phyloP scores from a whole-genome alignment of 306 rosid species.

The Rubus parviflorus region DNA sequence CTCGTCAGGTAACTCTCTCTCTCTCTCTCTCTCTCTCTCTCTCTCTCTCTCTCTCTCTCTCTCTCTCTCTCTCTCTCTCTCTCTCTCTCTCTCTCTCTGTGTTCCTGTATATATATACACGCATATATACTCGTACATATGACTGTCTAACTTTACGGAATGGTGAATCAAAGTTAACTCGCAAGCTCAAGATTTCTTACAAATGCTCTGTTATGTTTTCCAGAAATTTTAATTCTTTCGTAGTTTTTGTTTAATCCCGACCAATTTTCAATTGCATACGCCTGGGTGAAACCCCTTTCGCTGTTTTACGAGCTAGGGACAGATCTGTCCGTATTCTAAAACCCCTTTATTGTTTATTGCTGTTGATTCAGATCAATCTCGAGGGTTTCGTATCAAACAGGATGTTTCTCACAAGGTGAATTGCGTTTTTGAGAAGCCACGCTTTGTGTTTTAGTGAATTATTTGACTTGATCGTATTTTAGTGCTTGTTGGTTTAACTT shows the following conservation, averaged over 20 bases:
- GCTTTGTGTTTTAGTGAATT: not conserved
- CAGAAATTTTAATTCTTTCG: not conserved
- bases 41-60: not conserved
- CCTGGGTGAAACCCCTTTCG: not conserved
- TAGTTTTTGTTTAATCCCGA: not conserved
- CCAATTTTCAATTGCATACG: not conserved
- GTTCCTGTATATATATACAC: too few species aligned
- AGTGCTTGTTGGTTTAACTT: conserved; percentile 15
- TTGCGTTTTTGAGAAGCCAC: conserved; percentile 10
- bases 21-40: not conserved
- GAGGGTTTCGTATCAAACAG: conserved; percentile 27
- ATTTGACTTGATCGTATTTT: not conserved
- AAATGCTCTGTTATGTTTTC: not conserved
- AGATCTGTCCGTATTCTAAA: not conserved
- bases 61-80: not conserved
- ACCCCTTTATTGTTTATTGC: not conserved
- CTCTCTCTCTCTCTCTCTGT: not conserved
- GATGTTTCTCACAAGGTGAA: conserved; percentile 93
- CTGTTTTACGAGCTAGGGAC: conserved; percentile 1
- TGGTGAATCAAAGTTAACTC: not conserved
- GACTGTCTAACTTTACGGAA: not conserved
- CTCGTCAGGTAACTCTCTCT: conserved; percentile 9
- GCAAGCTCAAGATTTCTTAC: not conserved
- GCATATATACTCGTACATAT: too few species aligned
- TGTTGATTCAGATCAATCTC: conserved; percentile 21